Percentiles rank a stretch among this genome's conserved stretches.
Conservation (phyloP, 441 rosid species). For the Capsella rubella region DNA sequence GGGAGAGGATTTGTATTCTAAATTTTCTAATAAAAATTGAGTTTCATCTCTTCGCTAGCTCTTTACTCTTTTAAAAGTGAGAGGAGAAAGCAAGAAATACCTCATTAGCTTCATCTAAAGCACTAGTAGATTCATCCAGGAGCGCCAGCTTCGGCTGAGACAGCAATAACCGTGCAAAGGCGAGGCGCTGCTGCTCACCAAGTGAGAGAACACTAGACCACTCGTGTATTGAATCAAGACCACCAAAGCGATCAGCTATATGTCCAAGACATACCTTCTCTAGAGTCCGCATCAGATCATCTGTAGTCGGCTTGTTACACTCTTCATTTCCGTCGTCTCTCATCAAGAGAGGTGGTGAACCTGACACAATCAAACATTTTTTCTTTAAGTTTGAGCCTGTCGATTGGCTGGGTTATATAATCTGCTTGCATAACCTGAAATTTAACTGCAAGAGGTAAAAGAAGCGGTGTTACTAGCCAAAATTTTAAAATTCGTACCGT, state of each 20-base stretch:
- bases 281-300: slow-evolving; percentile 66
- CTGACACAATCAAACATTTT: slow-evolving; percentile 45
- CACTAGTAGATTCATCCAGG: slow-evolving; percentile 93
- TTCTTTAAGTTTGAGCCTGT: slow-evolving; percentile 21
- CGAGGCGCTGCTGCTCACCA: slow-evolving; percentile 97
- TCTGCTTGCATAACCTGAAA: slow-evolving; percentile 23
- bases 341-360: slow-evolving; percentile 57
- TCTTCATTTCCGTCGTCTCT: slow-evolving; percentile 39
- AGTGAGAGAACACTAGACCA: slow-evolving; percentile 98
- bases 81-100: slow-evolving; percentile 47
- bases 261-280: slow-evolving; percentile 79
- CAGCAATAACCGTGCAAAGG: slow-evolving; percentile 89
- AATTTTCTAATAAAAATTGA: no score
- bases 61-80: background rate
- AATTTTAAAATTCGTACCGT: slow-evolving; percentile 31
- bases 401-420: slow-evolving; percentile 2
- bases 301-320: slow-evolving; percentile 63
- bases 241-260: slow-evolving; percentile 68
- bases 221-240: slow-evolving; percentile 72
- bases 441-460: slow-evolving; percentile 19
- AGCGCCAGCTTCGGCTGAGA: slow-evolving; percentile 84
- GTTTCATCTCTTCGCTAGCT: no score
- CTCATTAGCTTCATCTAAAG: slow-evolving; percentile 94
- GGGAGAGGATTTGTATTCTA: no score
- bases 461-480: slow-evolving; percentile 14